Base-by-base conservation (phyloP, 106 monocot genomes). In the Acorus calamus region DNA sequence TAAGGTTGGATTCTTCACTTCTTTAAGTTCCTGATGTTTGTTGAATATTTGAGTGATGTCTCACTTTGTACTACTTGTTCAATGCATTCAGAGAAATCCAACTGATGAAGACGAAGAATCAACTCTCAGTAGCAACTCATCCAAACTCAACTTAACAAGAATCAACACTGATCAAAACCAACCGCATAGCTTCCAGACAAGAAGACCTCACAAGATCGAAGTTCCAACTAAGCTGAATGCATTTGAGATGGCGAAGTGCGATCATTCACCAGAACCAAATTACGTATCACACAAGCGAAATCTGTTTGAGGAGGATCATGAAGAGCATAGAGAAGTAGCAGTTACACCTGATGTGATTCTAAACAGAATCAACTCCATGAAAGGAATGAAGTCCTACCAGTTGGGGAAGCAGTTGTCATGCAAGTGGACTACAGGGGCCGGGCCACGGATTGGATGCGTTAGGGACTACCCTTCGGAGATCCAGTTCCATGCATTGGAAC, bases 91-190 rank as follows among this genome's bases (percentile, higher is more conserved):
- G 92, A 68, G 72, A 67, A 67, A 60, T 49, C 83, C 85, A 4
- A 58, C 76, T 4, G 93, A 86, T 48, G 85, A 74, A 7, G 88
- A 92, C 11, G 87, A 85, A 13, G 87, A 84, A 60, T 69, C 47
- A 10, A 14, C 4, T 41, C 9, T 77, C 4, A 57, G 61, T 53
- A 71, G 68, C 46, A 53, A 41, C 52, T 43, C 50, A 2, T 86
- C 79, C 8, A 61, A 60, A 57, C 57, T 49, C 4, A 62, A 73
- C 60, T 13, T 82, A 8, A 14, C 59, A 44, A 62, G 12, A 8
- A 41, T 7, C 44, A 43, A 45, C 3, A 43, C 43, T 47, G 14
- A 4, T 51, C 61, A 59, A 46, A 55, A 4, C 62, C 28, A 28
- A 28, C 28, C 1, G 28, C 28, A 28, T 28, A 28, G 28, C 28